Percentiles rank a stretch among this genome's conserved stretches.
Conservation (phyloP, 768 basidiomycete species). For the Macrolepiota dolichaula region DNA sequence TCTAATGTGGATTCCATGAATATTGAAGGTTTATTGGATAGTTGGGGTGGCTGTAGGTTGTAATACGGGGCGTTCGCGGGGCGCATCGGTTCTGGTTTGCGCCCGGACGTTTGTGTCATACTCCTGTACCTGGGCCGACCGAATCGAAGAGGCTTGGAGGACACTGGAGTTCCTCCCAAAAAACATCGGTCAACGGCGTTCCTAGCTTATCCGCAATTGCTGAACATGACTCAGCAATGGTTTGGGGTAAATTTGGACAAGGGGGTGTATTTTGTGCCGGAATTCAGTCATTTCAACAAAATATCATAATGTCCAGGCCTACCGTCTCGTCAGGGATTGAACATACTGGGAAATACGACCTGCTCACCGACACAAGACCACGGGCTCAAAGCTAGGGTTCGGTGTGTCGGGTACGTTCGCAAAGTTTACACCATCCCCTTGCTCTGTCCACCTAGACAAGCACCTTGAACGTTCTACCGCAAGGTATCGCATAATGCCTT, state of each 20-base stretch:
- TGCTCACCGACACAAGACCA: constrained; percentile 69
- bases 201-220: too few species aligned
- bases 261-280: neutral
- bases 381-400: constrained; percentile 42
- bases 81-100: too few species aligned
- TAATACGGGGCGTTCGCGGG: too few species aligned
- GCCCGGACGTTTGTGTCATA: too few species aligned
- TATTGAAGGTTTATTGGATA: too few species aligned
- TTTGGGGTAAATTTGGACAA: neutral
- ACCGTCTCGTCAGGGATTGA: constrained; percentile 1
- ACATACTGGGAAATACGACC: neutral
- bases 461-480: constrained; percentile 63
- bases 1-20: too few species aligned
- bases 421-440: constrained; percentile 60
- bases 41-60: too few species aligned
- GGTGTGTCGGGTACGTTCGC: constrained; percentile 56
- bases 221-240: too few species aligned
- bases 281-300: constrained; percentile 24
- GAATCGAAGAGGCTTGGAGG: too few species aligned
- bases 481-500: constrained; percentile 73
- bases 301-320: constrained; percentile 93
- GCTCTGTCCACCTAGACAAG: constrained; percentile 73
- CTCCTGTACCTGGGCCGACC: too few species aligned
- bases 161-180: too few species aligned
- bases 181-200: too few species aligned